Base-by-base conservation (phyloP, 495 filamentous ascomycete genomes). In the Talaromyces liani region DNA sequence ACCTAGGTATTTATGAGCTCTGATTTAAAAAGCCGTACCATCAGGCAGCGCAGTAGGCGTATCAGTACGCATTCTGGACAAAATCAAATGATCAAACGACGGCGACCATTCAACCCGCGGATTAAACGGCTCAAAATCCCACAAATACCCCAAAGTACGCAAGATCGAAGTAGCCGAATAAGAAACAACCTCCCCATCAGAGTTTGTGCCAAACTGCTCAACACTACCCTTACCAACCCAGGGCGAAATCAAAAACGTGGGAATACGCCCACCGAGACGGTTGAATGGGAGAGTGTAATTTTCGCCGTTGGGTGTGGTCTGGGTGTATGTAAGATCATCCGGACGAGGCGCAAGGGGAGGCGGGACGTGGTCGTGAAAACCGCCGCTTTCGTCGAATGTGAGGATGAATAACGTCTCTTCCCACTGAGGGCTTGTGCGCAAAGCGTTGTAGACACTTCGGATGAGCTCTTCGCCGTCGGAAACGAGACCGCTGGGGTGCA, bases 291-390 rank as follows among this genome's bases (percentile, higher is more conserved):
- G 76, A 7, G 75, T 82, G 60, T 77, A 77, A 34, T 72, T 66
- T 66, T 75, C 59, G 34, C 80, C 80, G 45, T 72, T 71, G 0
- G 72, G 72, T 0, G 78, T 72, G 0, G 61, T 71, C 63, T 76
- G 73, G 29, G 76, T 82, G 70, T 78, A 82, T 1, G 74, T 75
- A 31, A 77, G 54, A 62, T 73, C 63, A 60, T 82, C 79, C 41
- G 60, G 60, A 22, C 74, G 65, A n/a, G 66, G 74, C 4, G 71
- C 66, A 20, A 77, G 68, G 7, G 80, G 80, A 2, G 80, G 75
- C 0, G 79, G 73, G 25, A 81, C 77, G 67, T 82, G 80, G 70
- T 82, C 80, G 55, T 72, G 71, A 74, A 81, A 82, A 27, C 79
- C 79, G 16, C 80, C 62, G 18, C 70, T 76, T 70, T 82, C 79